Conservation (phyloP, 2,329 filamentous ascomycete species). For the Periconia sp. region DNA sequence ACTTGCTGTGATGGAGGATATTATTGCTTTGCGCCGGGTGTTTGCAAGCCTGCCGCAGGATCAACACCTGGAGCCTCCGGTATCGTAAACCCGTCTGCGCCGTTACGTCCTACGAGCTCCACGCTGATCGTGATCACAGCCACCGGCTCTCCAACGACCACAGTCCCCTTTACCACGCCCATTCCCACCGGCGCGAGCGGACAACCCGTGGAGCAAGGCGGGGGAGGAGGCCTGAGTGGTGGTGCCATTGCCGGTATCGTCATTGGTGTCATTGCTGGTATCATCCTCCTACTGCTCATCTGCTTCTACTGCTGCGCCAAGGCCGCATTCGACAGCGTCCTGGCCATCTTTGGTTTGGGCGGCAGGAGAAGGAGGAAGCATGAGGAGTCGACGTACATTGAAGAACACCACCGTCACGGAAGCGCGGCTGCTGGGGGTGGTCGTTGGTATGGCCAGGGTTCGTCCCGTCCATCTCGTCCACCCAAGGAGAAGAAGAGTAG, state of each 20-base stretch:
- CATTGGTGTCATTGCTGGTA: constrained; percentile 69
- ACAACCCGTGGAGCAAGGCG: constrained; percentile 32
- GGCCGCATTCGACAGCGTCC: constrained; percentile 59
- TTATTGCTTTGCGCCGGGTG: constrained; percentile 60
- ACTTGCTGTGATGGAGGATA: constrained; percentile 73
- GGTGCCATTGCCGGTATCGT: constrained; percentile 82
- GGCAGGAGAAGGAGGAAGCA: constrained; percentile 51
- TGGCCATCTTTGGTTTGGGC: constrained; percentile 64
- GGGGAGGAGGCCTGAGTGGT: constrained; percentile 56
- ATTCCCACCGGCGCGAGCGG: constrained; percentile 56
- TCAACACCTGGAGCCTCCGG: constrained; percentile 44
- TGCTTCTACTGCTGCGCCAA: constrained; percentile 70
- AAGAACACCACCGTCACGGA: constrained; percentile 63
- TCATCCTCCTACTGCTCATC: constrained; percentile 67
- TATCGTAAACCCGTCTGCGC: constrained; percentile 52
- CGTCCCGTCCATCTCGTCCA: constrained; percentile 37
- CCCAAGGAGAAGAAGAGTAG: constrained; percentile 42
- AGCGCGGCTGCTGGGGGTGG: constrained; percentile 61
- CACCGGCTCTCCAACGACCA: constrained; percentile 50
- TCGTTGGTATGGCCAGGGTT: constrained; percentile 51
- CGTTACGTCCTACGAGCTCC: constrained; percentile 53
- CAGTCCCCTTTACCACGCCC: constrained; percentile 53
- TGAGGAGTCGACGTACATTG: constrained; percentile 64
- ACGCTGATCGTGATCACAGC: constrained; percentile 55
- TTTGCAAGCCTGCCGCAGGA: constrained; percentile 60